Conservation (phyloP, 352 stramenopile genomes). For the Phytophthora melonis region DNA sequence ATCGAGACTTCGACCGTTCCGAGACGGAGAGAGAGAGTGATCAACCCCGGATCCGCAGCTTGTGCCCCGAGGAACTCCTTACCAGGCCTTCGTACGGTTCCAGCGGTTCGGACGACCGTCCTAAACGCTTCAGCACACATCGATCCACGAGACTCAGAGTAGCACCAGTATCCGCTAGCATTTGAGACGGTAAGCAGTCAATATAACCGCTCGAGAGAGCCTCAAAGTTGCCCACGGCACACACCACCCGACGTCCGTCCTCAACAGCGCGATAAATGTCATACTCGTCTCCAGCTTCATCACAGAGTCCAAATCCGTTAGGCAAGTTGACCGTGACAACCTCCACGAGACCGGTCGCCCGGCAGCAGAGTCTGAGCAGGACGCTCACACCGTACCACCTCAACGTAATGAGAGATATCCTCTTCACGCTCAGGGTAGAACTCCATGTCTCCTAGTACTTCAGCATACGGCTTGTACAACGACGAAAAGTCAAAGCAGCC, state of each 20-base stretch:
- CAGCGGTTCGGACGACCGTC: background rate
- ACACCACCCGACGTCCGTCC: background rate
- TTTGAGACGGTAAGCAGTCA: constrained; percentile 1
- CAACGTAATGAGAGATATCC: background rate
- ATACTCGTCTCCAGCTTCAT: background rate
- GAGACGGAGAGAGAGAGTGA: background rate
- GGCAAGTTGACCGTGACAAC: too few species aligned
- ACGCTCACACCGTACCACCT: background rate
- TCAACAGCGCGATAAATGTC: background rate
- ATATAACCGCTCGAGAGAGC: constrained; percentile 2
- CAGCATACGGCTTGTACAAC: background rate
- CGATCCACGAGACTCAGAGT: constrained; percentile 3
- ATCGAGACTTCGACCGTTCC: background rate
- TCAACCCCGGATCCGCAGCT: background rate
- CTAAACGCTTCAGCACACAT: background rate
- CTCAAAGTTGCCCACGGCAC: background rate
- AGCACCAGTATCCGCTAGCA: constrained; percentile 6
- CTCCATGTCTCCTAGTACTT: background rate
- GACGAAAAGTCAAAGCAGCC: constrained; percentile 1
- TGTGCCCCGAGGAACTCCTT: background rate
- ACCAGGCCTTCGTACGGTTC: background rate
- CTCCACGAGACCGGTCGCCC: too few species aligned
- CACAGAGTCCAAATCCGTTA: background rate
- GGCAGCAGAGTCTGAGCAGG: background rate
- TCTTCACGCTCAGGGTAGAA: background rate